These are phyloP conservation scores for Posidonia australis DNA, from an alignment of 106 monocot species.

Conservation along the genomic window DNA sequence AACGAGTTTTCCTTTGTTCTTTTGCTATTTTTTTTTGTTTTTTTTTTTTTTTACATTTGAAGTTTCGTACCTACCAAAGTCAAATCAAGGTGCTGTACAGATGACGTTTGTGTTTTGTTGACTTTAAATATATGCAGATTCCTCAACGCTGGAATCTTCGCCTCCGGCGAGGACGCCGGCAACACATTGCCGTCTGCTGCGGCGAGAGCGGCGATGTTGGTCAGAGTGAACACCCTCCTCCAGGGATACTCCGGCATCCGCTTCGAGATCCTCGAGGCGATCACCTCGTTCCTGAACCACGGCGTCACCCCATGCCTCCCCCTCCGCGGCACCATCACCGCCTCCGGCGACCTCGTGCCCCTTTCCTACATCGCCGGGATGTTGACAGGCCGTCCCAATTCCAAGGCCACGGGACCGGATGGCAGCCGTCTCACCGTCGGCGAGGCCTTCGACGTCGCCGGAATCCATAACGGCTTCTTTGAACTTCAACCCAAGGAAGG, in stretches of 20 bases:
- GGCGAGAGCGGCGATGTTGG: constrained; percentile 44
- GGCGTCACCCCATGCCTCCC: constrained; percentile 76
- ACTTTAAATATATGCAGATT: constrained; percentile 22
- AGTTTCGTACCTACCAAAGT: background rate
- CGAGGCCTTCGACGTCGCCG: constrained; percentile 61
- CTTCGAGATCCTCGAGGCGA: constrained; percentile 85
- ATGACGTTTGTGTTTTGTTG: background rate
- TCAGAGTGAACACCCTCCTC: constrained; percentile 82
- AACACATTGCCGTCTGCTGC: constrained; percentile 14
- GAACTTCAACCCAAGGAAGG: constrained; percentile 95
- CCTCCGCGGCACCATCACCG: constrained; percentile 79
- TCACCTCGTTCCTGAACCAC: constrained; percentile 54
- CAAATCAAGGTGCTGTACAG: background rate
- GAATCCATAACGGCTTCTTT: constrained; percentile 54
- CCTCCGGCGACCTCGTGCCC: constrained; percentile 92
- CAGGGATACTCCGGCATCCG: constrained; percentile 99
- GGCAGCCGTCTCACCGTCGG: constrained; percentile 36
- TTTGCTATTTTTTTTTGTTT: no score
- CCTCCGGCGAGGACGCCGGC: background rate
- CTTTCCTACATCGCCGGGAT: constrained; percentile 91
- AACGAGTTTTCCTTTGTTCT: no score
- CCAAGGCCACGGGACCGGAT: constrained; percentile 34
- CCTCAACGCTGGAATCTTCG: constrained; percentile 50
- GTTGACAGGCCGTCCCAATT: constrained; percentile 65
- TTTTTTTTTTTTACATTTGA: background rate